These are phyloP conservation scores for Syzygium oleosum DNA, from an alignment of 345 rosid species.

Conservation along the genomic window DNA sequence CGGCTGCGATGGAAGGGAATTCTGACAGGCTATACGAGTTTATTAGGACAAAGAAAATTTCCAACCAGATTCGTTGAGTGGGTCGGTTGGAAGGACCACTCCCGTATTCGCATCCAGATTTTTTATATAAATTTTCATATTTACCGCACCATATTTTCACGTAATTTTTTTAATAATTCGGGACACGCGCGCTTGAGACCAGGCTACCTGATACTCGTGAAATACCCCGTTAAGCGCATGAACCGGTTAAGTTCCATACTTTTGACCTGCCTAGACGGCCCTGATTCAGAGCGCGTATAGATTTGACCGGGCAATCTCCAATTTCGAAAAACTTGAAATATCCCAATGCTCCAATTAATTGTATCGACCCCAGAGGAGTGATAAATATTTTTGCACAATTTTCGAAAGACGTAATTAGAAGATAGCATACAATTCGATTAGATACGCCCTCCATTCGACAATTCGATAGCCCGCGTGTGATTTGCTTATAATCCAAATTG, in stretches of 20 bases:
- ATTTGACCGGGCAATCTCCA: neutral
- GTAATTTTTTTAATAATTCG: neutral
- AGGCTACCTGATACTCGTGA: neutral
- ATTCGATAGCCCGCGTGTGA: neutral
- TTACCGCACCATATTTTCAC: neutral
- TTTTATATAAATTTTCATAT: neutral
- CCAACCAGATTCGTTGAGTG: neutral
- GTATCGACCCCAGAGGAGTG: neutral
- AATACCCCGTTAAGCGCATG: neutral
- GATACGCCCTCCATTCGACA: neutral
- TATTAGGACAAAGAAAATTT: neutral
- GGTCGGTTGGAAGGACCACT: neutral
- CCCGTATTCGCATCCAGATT: neutral
- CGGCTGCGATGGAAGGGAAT: neutral
- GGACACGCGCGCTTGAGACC: too few relatives aligned
- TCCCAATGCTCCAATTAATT: neutral
- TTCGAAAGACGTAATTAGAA: neutral
- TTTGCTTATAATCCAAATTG: neutral
- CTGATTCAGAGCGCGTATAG: neutral
- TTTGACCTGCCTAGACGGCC: too few relatives aligned
- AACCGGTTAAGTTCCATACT: neutral
- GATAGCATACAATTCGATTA: neutral
- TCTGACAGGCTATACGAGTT: neutral
- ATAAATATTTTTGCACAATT: neutral
- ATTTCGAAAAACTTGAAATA: neutral